These are phyloP conservation scores for Prunus armeniaca DNA, from an alignment of 306 rosid genomes.

Conservation along the genomic window DNA sequence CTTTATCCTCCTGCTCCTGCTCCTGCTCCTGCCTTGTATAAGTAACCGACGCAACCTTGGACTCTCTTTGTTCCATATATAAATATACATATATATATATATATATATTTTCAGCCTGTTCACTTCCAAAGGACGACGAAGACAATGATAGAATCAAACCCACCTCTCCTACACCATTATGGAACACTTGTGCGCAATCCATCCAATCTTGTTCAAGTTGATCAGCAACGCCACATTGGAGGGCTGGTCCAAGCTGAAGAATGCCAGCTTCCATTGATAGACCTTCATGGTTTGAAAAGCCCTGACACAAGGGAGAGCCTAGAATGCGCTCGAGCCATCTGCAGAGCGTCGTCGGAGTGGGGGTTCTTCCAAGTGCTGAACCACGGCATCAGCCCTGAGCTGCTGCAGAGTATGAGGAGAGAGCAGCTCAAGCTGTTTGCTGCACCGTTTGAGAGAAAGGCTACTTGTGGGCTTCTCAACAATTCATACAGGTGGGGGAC, in stretches of 20 bases:
- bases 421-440: constrained; percentile 69
- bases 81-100: constrained; percentile 35
- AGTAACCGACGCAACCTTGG: constrained; percentile 28
- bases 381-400: constrained; percentile 65
- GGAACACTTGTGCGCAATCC: constrained; percentile 41
- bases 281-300: constrained; percentile 59
- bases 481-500: constrained; percentile 84
- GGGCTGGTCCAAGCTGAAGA: constrained; percentile 37
- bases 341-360: constrained; percentile 73
- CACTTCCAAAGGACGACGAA: constrained; percentile 1
- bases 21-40: neutral
- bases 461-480: constrained; percentile 54
- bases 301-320: constrained; percentile 31
- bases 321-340: constrained; percentile 59
- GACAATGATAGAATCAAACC: constrained; percentile 51
- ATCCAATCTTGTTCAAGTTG: constrained; percentile 20
- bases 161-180: constrained; percentile 69
- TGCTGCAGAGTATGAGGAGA: constrained; percentile 52
- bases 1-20: constrained; percentile 30
- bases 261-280: constrained; percentile 75
- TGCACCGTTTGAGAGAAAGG: constrained; percentile 61
- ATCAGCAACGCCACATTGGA: constrained; percentile 9
- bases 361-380: constrained; percentile 87
- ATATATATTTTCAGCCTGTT: constrained; percentile 35
- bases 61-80: constrained; percentile 8